Base-by-base conservation (phyloP, 805 yeast genomes). In the Naumovozyma castellii region DNA sequence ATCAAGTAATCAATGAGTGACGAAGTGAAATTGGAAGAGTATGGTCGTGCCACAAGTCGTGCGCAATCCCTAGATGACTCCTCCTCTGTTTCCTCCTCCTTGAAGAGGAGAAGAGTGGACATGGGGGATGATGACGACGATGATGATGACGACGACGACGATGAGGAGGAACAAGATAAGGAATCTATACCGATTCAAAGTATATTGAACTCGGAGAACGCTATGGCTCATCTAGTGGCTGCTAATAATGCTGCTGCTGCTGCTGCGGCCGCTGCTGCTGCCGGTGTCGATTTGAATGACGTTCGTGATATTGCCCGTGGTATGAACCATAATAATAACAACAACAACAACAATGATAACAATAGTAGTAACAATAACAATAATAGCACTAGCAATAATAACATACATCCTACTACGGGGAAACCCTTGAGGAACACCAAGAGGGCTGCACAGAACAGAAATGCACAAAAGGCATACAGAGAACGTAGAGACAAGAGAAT, bases 381-480 rank as follows among this genome's bases (percentile, higher is more conserved):
- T 6, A 10, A 22, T 22, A 10, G 27, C 6, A 22, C 6, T 10
- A 22, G 10, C 10, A 22, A 6, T 10, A 10, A 22, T 6, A 22
- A 10, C 10, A 22, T 22, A 6, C 27, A 22, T 22, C 27, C 27
- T 22, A 22, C 27, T 6, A 22, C 57, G 10, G 57, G 58, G 5
- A 55, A 55, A 41, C 44, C 49, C 8, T 38, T 55, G 34, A 43
- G 54, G 18, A 72, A 70, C 41, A 76, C 92, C 31, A 85, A 84
- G 60, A 76, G 97, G 46, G 96, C 96, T 1, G 87, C 81, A 6
- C 97, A 88, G 63, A 88, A 88, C 66, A 70, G 97, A 54, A 79
- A 76, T 44, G 96, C 97, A 3, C 97, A 88, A 65, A 76, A 84
- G 50, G 95, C 95, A 6, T 88, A 87, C 64, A 73, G 97, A 56